These are phyloP conservation scores for Boletus subparvulus DNA, from an alignment of 768 basidiomycete species.

Conservation along the genomic window DNA sequence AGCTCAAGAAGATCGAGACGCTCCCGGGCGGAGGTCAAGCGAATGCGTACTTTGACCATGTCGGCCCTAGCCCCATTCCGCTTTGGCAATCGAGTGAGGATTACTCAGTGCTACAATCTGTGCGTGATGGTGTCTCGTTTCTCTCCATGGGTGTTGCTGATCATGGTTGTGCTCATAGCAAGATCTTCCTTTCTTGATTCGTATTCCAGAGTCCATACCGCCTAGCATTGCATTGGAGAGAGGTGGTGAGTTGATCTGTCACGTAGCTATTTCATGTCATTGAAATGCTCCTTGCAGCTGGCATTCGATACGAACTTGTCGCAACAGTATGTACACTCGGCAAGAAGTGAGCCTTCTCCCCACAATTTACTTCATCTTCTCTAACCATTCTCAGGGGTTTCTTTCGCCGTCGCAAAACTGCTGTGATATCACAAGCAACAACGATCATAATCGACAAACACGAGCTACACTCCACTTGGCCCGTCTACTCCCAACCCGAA, in stretches of 20 bases:
- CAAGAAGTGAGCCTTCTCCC: slow-evolving; percentile 59
- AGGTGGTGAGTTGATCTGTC: slow-evolving; percentile 47
- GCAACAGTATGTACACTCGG: slow-evolving; percentile 84
- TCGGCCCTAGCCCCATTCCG: slow-evolving; percentile 78
- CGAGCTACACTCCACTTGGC: slow-evolving; percentile 92
- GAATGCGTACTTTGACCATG: slow-evolving; percentile 75
- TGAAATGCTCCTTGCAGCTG: slow-evolving; percentile 47
- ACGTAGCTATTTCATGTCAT: not conserved
- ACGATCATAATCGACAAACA: slow-evolving; percentile 88
- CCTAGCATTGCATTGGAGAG: slow-evolving; percentile 80
- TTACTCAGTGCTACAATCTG: slow-evolving; percentile 65
- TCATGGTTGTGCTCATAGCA: slow-evolving; percentile 44
- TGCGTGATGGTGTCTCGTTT: slow-evolving; percentile 32
- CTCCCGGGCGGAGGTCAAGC: slow-evolving; percentile 67
- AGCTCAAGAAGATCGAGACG: slow-evolving; percentile 87
- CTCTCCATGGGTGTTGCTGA: slow-evolving; percentile 2
- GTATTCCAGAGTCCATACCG: slow-evolving; percentile 90
- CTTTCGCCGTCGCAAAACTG: slow-evolving; percentile 75
- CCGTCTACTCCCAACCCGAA: slow-evolving; percentile 80
- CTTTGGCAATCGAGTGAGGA: slow-evolving; percentile 83
- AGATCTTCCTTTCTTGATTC: slow-evolving; percentile 88
- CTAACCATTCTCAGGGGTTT: slow-evolving; percentile 49
- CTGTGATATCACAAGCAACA: slow-evolving; percentile 64
- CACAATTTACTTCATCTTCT: not conserved
- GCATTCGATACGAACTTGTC: slow-evolving; percentile 87